These are phyloP conservation scores for Protomyces gravidus DNA, from an alignment of 1,139 yeast genomes.

Conservation along the genomic window DNA sequence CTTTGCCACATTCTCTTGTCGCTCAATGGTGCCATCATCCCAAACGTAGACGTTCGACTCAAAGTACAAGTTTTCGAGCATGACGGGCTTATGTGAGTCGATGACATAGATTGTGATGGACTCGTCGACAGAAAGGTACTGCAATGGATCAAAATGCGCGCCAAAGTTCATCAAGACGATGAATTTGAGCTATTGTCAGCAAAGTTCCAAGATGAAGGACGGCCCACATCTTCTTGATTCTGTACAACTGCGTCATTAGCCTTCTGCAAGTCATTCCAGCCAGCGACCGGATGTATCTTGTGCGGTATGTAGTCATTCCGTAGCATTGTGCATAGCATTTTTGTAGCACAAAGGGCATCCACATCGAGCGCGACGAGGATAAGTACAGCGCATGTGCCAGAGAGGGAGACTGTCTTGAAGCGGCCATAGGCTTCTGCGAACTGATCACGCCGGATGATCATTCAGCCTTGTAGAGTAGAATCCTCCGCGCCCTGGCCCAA, in stretches of 20 bases:
- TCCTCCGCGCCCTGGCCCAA: too few species aligned
- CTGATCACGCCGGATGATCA: conserved; percentile 40
- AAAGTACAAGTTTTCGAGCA: conserved; percentile 84
- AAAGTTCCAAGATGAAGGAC: neutral
- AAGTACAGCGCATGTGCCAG: conserved; percentile 81
- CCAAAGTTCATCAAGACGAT: conserved; percentile 88
- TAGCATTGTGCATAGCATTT: conserved; percentile 60
- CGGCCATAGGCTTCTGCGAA: conserved; percentile 38
- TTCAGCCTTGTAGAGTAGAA: too few species aligned
- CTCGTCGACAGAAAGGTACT: conserved; percentile 52
- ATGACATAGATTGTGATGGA: conserved; percentile 63
- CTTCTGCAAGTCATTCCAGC: conserved; percentile 68
- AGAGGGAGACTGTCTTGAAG: conserved; percentile 44
- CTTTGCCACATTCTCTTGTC: conserved; percentile 45
- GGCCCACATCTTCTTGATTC: conserved; percentile 42
- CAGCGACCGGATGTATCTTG: conserved; percentile 90
- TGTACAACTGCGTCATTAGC: conserved; percentile 64
- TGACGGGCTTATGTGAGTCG: conserved; percentile 97
- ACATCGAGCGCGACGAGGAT: conserved; percentile 84
- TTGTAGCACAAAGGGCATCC: conserved; percentile 88
- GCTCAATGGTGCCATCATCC: conserved; percentile 76
- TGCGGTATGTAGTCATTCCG: conserved; percentile 80
- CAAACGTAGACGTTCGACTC: conserved; percentile 74
- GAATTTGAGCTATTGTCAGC: conserved; percentile 49
- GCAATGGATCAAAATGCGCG: conserved; percentile 83